Base-by-base conservation (phyloP, 345 rosid genomes). In the Gossypium australe region DNA sequence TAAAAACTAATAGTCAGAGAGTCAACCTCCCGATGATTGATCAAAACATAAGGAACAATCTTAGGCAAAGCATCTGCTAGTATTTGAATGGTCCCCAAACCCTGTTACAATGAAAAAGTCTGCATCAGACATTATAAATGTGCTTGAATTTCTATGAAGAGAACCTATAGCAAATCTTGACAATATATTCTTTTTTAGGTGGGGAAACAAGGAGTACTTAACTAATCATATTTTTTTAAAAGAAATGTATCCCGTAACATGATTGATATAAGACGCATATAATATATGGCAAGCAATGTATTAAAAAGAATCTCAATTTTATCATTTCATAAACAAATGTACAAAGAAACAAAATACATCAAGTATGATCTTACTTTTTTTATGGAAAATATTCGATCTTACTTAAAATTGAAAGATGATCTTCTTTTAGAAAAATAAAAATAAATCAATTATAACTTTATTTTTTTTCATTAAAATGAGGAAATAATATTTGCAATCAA, bases 11-110 rank as follows among this genome's bases (percentile, higher is more conserved):
- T 18, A 38, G 62, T 61, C 71, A 55, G 55, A 71, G 73, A 66
- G 74, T 79, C 75, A 78, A 94, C 98, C 98, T 94, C 97, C 70
- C 97, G 94, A 81, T 92, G 97, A 79, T 94, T 94, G 84, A 94
- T 94, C 86, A 94, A 79, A 82, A 94, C 98, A 87, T 91, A 89
- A 8, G 98, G 98, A 78, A 92, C 98, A 80, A 94, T 94, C 85
- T 91, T 92, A 45, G 98, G 98, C 87, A 94, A 88, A 71, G 98
- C 90, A 85, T 90, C 98, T 72, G 98, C 97, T 51, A 94, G 96
- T 76, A 94, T 92, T 86, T 94, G 97, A 80, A 94, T 91, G 14
- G 98, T 89, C 87, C 87, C 95, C 63, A 80, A 80, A 69, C 95
- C 98, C 98, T 94, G 92, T 78, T 67, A 82, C 55, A 72, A 70